Evolutionary conservation across 139 green algal genomes (phyloP), one percentile per base, ranked within the genome.

Genomic region (Microglena sp.): DNA sequence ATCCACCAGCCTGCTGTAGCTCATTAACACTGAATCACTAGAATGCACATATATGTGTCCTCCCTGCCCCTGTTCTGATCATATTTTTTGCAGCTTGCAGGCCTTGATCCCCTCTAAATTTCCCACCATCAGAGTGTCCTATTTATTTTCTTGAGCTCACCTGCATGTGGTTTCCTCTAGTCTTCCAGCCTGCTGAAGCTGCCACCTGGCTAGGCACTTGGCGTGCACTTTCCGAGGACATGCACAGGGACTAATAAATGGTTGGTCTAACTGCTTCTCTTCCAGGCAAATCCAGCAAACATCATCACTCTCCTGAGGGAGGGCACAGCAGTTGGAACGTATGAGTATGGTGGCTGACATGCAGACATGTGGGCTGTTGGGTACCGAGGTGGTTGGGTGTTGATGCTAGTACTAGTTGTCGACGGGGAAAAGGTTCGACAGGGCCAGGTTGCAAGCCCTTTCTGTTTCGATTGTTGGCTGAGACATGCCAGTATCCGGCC

Each of bases 241-340:
- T n/a, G 60, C 62, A 68, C 80, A 87, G 11, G 80, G 80, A 3
- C 15, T 61, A 31, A 82, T 62, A 1, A 85, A 43, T 27, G 61
- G 57, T 34, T 71, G 55, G 32, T 27, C 33, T 33, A 67, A 67
- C 21, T 74, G 66, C 69, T 2, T 73, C 15, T 81, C 80, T 24
- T 87, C 80, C 30, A 87, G 30, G 55, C 80, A 87, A 33, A 87
- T 87, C 80, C 80, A 87, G 63, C 80, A 87, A n/a, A 83, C 54
- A 7, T 87, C 77, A 15, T 74, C 74, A 28, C 44, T 65, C 50
- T 76, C 70, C 70, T 76, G 70, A 15, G 15, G 15, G 40, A 11
- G 15, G 40, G 40, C 15, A 11, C 40, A 11, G 40, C 40, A 50
- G 40, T 11, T 15, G 15, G 11, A 50, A 50, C 15, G 11, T 15